These are phyloP conservation scores for Vitis hybrid DNA, from an alignment of 177 flowering plant genomes.

Conservation along the genomic window DNA sequence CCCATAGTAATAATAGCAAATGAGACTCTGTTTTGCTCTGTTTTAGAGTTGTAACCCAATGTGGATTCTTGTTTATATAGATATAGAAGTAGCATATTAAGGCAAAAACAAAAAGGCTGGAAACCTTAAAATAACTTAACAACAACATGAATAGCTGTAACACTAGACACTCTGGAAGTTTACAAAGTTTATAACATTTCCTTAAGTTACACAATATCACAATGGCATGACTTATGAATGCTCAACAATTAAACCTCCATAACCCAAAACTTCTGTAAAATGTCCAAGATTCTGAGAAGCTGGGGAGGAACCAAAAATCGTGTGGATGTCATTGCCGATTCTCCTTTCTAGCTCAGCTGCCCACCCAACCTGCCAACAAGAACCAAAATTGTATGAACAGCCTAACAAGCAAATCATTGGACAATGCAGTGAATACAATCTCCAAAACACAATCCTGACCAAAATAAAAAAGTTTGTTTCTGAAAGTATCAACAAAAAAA, in stretches of 20 bases:
- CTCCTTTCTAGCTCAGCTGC: conserved; percentile 9
- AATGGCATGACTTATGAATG: not conserved
- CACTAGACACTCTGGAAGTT: conserved; percentile 14
- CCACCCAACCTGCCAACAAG: conserved; percentile 17
- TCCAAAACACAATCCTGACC: not conserved
- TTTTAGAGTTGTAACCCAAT: not conserved
- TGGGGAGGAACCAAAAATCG: conserved; percentile 8
- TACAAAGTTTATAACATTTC: conserved; percentile 8
- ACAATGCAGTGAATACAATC: too few relatives aligned
- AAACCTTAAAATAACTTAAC: not conserved
- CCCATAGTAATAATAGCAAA: too few relatives aligned
- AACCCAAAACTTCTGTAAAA: conserved; percentile 6
- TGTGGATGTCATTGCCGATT: not conserved
- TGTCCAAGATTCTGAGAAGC: not conserved
- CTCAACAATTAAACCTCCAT: not conserved
- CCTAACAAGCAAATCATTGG: too few relatives aligned
- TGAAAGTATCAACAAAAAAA: not conserved
- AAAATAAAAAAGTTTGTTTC: not conserved
- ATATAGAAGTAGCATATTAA: not conserved
- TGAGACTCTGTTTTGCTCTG: too few relatives aligned
- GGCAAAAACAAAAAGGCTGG: conserved; percentile 1
- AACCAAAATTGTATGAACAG: not conserved
- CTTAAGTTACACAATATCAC: conserved; percentile 17
- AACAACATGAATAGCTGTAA: conserved; percentile 4
- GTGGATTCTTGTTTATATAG: not conserved